These are phyloP conservation scores for Jatropha curcas DNA, from an alignment of 345 rosid species.

Conservation along the genomic window DNA sequence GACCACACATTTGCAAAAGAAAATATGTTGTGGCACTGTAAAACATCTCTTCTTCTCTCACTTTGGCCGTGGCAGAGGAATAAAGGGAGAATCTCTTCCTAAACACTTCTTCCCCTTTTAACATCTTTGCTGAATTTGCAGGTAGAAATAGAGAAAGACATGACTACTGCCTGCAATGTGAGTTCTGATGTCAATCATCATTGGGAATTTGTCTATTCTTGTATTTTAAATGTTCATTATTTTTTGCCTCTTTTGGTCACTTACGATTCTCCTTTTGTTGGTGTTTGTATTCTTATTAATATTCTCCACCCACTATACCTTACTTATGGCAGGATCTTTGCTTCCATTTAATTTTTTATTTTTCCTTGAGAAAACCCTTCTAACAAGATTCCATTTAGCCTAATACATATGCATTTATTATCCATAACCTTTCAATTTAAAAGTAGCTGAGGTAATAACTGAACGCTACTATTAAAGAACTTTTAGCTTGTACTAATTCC, in stretches of 20 bases:
- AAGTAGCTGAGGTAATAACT: not conserved
- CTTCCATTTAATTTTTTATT: not conserved
- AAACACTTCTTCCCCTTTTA: slow-evolving; percentile 34
- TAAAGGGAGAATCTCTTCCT: slow-evolving; percentile 44
- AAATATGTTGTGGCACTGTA: slow-evolving; percentile 3
- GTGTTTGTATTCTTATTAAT: slow-evolving; percentile 15
- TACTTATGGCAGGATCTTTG: not conserved
- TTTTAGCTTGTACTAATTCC: too few relatives aligned
- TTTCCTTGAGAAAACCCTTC: not conserved
- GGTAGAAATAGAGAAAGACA: slow-evolving; percentile 24
- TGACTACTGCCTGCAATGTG: slow-evolving; percentile 18
- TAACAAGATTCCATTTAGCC: slow-evolving; percentile 11
- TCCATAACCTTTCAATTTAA: not conserved
- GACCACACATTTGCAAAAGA: slow-evolving; percentile 37
- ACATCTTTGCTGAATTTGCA: slow-evolving; percentile 19
- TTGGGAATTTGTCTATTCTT: slow-evolving; percentile 19
- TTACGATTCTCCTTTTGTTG: slow-evolving; percentile 27
- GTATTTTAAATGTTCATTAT: not conserved
- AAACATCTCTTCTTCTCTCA: slow-evolving; percentile 16
- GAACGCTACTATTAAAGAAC: too few relatives aligned
- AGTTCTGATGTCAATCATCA: slow-evolving; percentile 37
- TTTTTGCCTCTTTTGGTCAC: slow-evolving; percentile 23
- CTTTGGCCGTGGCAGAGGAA: slow-evolving; percentile 37
- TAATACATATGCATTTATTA: not conserved
- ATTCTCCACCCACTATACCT: slow-evolving; percentile 37